Evolutionary conservation across 805 yeast species (phyloP).

Genomic region (Candida piceae): DNA sequence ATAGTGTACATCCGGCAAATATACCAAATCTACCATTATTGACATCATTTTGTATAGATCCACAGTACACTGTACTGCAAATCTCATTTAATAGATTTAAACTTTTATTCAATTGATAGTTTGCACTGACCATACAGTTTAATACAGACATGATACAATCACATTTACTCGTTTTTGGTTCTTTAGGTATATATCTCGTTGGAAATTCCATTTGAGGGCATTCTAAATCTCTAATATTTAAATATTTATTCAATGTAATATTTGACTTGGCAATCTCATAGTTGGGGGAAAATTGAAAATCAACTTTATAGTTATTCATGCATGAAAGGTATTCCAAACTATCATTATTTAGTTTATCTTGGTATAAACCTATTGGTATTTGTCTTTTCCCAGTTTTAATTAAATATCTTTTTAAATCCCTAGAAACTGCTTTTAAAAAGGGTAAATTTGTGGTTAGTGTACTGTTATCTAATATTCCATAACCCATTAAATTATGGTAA

Average conservation of each 20-base stretch:
- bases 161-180: slow-evolving; percentile 39
- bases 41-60: slow-evolving; percentile 33
- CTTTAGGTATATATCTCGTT: slow-evolving; percentile 29
- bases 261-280: neutral
- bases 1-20: slow-evolving; percentile 35
- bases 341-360: neutral
- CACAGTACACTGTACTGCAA: slow-evolving; percentile 36
- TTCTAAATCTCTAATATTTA: neutral
- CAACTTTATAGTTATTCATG: slow-evolving; percentile 8
- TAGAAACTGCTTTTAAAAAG: slow-evolving; percentile 83
- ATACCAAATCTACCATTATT: slow-evolving; percentile 36
- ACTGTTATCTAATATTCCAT: slow-evolving; percentile 86
- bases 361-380: slow-evolving; percentile 35
- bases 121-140: slow-evolving; percentile 31
- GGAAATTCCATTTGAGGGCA: slow-evolving; percentile 12
- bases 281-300: slow-evolving; percentile 10
- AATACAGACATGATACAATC: slow-evolving; percentile 39
- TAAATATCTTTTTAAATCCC: slow-evolving; percentile 77
- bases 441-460: slow-evolving; percentile 64
- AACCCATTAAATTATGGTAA: slow-evolving; percentile 77
- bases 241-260: neutral
- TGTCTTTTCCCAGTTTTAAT: slow-evolving; percentile 26
- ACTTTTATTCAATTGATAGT: slow-evolving; percentile 9
- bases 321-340: slow-evolving; percentile 13
- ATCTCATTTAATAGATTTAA: slow-evolving; percentile 24